These are phyloP conservation scores for Nyssa sinensis DNA, from an alignment of 148 eudicot genomes.

Conservation along the genomic window DNA sequence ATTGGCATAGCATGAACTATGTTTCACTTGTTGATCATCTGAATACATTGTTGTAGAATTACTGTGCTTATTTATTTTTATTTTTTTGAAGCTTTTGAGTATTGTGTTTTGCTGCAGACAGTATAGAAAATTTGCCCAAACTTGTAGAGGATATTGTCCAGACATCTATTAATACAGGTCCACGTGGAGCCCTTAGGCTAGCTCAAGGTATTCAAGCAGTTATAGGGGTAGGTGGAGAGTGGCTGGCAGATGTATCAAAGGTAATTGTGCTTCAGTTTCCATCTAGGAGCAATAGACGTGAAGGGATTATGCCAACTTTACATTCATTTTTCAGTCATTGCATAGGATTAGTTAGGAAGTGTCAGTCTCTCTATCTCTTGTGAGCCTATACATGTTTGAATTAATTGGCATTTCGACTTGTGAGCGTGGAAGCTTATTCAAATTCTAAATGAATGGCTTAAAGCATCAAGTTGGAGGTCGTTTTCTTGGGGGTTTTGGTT, in stretches of 20 bases:
- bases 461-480: neutral
- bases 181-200: slow-evolving; percentile 87
- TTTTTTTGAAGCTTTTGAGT: slow-evolving; percentile 7
- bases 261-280: slow-evolving; percentile 28
- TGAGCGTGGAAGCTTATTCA: neutral
- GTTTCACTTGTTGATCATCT: neutral
- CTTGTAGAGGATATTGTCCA: slow-evolving; percentile 89
- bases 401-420: neutral
- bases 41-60: neutral
- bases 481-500: neutral
- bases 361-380: neutral
- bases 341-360: neutral
- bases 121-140: slow-evolving; percentile 71
- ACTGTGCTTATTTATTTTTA: neutral
- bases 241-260: slow-evolving; percentile 87
- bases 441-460: neutral
- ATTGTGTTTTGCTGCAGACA: slow-evolving; percentile 44
- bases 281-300: too few relatives aligned
- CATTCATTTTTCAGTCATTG: too few relatives aligned
- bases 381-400: neutral
- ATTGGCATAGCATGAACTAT: neutral
- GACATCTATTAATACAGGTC: slow-evolving; percentile 91
- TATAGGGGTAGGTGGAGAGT: slow-evolving; percentile 91
- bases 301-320: too few relatives aligned
- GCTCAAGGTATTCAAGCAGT: slow-evolving; percentile 98